Evolutionary conservation across 495 filamentous ascomycete species (phyloP), one percentile per base, ranked within the genome.

Genomic region (Penicillium nucicola): DNA sequence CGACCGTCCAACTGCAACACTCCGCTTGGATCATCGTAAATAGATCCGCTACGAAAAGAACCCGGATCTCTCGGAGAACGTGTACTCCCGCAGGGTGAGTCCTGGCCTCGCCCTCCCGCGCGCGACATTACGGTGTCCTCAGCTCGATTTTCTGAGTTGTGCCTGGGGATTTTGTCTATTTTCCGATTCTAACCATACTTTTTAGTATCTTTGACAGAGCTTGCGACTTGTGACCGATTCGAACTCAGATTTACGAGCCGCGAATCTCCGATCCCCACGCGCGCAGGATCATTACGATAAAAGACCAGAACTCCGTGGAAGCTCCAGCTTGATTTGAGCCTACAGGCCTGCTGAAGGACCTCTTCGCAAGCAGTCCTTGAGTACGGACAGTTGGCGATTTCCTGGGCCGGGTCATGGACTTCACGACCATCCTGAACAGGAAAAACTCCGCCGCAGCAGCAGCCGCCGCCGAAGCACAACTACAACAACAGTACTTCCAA

Each of bases 391-490:
- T 65, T 56, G 56, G 60, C 66, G 56, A 48, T 46, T 56, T 53
- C 65, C 60, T 62, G 70, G 57, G 68, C 67, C 66, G 66, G 70
- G 72, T 71, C 68, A 87, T 87, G 84, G 82, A 87, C 67, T 84
- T 87, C 71, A 83, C 82, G 58, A 83, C 81, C 58, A 84, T 87
- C 56, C 65, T 87, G 53, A 84, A 86, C 57, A 75, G 77, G 50
- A 86, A 85, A 70, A 77, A 75, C 55, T 77, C 80, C 63, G 73
- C 76, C 47, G 78, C 77, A 17, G 50, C 61, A 13, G 62, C 62
- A 48, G 62, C 62, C 46, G 76, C 77, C 48, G 73, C 75, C 60
- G 69, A 81, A 65, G 57, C 74, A 60, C 70, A 77, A 56, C 65
- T 78, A 38, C 68, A 70, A 48, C 77, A 83, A 35, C 80, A 82